These are phyloP conservation scores for Phytophthora crassamura DNA, from an alignment of 352 stramenopile species.

Conservation along the genomic window DNA sequence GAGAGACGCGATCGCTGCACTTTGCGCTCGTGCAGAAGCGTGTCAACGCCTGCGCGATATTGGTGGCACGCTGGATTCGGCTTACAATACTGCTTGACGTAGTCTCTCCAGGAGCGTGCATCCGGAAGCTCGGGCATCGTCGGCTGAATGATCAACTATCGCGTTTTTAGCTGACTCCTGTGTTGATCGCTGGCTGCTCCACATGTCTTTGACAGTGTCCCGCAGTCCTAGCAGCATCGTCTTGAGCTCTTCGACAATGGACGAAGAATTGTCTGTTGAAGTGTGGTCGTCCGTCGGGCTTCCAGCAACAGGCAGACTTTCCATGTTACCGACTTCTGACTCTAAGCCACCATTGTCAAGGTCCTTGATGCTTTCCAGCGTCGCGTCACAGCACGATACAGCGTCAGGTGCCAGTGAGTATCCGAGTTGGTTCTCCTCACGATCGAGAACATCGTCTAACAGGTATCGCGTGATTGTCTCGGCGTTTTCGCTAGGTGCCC, in stretches of 20 bases:
- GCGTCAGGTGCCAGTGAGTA: neutral
- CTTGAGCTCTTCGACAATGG: no score
- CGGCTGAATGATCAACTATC: no score
- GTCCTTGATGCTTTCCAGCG: neutral
- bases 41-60: slow-evolving; percentile 11
- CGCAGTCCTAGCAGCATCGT: no score
- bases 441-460: neutral
- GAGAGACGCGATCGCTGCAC: slow-evolving; percentile 1
- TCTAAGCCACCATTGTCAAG: no score
- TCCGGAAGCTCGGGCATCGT: slow-evolving; percentile 4
- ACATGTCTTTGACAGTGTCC: no score
- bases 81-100: slow-evolving; percentile 11
- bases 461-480: slow-evolving; percentile 2
- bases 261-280: neutral
- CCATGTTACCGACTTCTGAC: no score
- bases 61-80: slow-evolving; percentile 4
- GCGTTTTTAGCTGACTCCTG: no score
- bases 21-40: slow-evolving; percentile 7
- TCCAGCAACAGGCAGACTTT: no score
- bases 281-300: neutral
- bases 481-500: slow-evolving; percentile 14
- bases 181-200: no score
- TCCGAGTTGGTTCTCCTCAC: neutral
- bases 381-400: neutral
- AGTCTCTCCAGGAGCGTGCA: slow-evolving; percentile 5